Base-by-base conservation (phyloP, 768 basidiomycete genomes). In the Polyporus arcularius region DNA sequence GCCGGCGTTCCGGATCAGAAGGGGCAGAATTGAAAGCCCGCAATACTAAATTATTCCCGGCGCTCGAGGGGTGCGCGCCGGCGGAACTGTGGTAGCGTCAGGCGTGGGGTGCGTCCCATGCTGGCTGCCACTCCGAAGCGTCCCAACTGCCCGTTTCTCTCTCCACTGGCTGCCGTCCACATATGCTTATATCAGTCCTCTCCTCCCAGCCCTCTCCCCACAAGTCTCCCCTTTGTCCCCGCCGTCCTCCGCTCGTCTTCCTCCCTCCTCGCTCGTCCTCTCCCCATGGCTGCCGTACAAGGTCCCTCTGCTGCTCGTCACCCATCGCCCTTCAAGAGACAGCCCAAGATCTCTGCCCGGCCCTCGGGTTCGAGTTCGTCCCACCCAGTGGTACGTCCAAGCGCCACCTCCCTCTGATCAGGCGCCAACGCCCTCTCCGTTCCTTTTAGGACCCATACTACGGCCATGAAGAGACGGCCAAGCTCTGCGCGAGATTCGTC, bases 391-490 rank as follows among this genome's bases (percentile, higher is more conserved):
- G 62, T 54, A 41, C 40, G 62, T 45, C 41, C n/a, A 46, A 31
- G 50, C 47, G 49, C 53, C 18, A 58, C 48, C 46, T 47, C 61
- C 54, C 55, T 58, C 48, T 57, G 48, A 38, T 45, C 41, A 56
- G 28, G n/a, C 49, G 28, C 52, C 28, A 43, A 40, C 49, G 11
- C 35, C 35, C 46, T 48, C 46, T 2, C 40, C 26, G n/a, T 46
- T 43, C 40, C 3, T 26, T 15, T 15, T 41, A 55, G 53, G 53
- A 45, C 43, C 61, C 68, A 16, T 69, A 65, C 65, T 78, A 80
- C 68, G 80, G 80, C 31, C 79, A 81, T 65, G 76, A 78, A 68
- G 75, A 76, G 54, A 74, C 72, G 6, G 75, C 79, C 4, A 72
- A 75, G 57, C 72, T 79, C 56, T 71, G 74, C 50, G 77, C 76